These are phyloP conservation scores for Leishmania mexicana DNA, from an alignment of 208 protist species.

Conservation along the genomic window DNA sequence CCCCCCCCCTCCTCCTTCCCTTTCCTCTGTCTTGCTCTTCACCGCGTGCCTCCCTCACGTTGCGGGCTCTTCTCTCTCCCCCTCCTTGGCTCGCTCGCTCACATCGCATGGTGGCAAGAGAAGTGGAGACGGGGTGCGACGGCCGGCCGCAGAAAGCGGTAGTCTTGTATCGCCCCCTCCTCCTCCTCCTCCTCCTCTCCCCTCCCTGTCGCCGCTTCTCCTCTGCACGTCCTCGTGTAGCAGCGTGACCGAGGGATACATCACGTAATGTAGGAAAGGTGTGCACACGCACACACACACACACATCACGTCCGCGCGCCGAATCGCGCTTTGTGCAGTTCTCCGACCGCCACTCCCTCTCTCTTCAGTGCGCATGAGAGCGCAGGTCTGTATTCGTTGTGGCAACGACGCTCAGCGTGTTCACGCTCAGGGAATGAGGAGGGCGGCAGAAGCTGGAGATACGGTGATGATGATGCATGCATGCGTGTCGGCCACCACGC, in stretches of 20 bases:
- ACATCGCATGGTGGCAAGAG: not conserved
- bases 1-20: not conserved
- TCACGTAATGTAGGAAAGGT: not conserved
- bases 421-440: not conserved
- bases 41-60: not conserved
- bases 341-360: not conserved
- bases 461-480: not conserved
- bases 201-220: not conserved
- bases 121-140: not conserved
- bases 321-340: not conserved
- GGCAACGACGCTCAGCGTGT: not conserved
- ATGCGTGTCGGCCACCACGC: not conserved
- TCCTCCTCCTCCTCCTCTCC: not conserved
- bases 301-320: too few relatives aligned
- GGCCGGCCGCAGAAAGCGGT: not conserved
- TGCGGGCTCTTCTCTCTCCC: slow-evolving; percentile 11
- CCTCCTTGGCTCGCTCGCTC: not conserved
- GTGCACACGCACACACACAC: not conserved
- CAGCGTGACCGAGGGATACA: not conserved
- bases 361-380: not conserved
- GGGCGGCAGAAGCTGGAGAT: not conserved
- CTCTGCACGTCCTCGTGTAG: not conserved
- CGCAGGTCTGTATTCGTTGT: not conserved
- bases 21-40: not conserved
- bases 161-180: not conserved